Evolutionary conservation across 2,329 filamentous ascomycete species (phyloP), one percentile per base, ranked within the genome.

Genomic region (Tympanopsis confertula): DNA sequence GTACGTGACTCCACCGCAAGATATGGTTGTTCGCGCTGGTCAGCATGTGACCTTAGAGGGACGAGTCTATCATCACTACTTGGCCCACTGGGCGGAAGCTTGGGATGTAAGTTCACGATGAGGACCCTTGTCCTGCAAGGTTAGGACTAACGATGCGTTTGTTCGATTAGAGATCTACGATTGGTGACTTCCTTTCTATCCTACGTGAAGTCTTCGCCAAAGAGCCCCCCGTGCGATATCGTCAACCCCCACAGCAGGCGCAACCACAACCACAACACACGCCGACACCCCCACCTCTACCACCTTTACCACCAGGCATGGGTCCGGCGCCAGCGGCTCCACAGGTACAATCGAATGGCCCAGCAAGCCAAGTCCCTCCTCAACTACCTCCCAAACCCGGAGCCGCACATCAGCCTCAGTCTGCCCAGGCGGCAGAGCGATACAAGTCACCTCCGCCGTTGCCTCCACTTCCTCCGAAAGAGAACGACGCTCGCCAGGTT

Each of bases 41-140:
- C 91, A 98, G 54, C 87, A 98, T 65, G 87, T 98, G 42, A 87
- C 91, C 52, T 79, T 85, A 4, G 89, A 96, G 51, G 91, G 91
- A 19, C 81, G 85, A 55, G 76, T 96, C 45, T 98, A 96, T 56
- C 91, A 98, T 56, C 91, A 91, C 26, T 98, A 96, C 56, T 66
- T 98, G 35, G 85, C 86, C 20, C 80, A 86, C 44, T 98, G 91
- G 91, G 66, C 71, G 20, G 78, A 86, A 46, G 89, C 84, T 49
- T 91, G 85, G 83, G 86, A 94, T 74, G 86, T 93, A 58, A 65
- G 83, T 76, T 28, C 7, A 15, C 30, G 12, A n/a, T n/a, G n/a
- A n/a, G n/a, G n/a, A n/a, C n/a, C n/a, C 56, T 66, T 98, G 35
- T 85, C 86, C 20, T 80, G 86, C 44, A 98, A 91, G 91, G 66